Conservation (phyloP, 2,329 filamentous ascomycete genomes). For the Aspergillus sojae region DNA sequence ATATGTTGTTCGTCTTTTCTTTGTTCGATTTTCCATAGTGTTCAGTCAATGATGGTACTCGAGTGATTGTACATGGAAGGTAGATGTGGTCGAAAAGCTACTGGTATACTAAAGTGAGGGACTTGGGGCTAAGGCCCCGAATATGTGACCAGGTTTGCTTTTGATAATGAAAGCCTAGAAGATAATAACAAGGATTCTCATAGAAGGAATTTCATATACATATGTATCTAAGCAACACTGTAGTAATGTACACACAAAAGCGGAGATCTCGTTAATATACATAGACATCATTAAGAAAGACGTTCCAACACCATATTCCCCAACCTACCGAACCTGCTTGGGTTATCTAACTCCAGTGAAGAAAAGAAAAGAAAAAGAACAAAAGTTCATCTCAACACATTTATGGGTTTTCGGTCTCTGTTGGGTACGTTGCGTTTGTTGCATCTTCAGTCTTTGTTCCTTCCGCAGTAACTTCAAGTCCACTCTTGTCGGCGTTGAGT, state of each 20-base stretch:
- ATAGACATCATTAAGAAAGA: conserved; percentile 7
- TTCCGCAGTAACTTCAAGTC: conserved; percentile 54
- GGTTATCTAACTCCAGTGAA: neutral
- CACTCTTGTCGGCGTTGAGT: conserved; percentile 64
- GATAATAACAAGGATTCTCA: neutral
- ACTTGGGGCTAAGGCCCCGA: neutral
- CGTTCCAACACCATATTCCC: neutral
- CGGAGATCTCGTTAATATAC: conserved; percentile 4
- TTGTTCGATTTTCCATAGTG: conserved; percentile 1
- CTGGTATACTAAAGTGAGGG: neutral
- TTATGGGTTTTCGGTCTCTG: conserved; percentile 15
- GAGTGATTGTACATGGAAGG: neutral
- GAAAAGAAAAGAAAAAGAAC: neutral
- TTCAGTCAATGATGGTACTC: neutral
- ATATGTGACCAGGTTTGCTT: too few relatives aligned
- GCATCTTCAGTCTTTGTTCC: conserved; percentile 13
- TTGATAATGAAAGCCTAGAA: neutral
- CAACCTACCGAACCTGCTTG: neutral
- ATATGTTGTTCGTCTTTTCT: conserved; percentile 14
- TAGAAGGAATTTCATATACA: neutral
- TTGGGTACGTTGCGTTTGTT: conserved; percentile 18
- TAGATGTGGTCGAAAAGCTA: neutral
- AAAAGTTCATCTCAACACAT: neutral
- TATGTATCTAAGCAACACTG: neutral
- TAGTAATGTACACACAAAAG: conserved; percentile 15